Conservation (phyloP, 257 asterid species). For the Gardenia jasminoides region DNA sequence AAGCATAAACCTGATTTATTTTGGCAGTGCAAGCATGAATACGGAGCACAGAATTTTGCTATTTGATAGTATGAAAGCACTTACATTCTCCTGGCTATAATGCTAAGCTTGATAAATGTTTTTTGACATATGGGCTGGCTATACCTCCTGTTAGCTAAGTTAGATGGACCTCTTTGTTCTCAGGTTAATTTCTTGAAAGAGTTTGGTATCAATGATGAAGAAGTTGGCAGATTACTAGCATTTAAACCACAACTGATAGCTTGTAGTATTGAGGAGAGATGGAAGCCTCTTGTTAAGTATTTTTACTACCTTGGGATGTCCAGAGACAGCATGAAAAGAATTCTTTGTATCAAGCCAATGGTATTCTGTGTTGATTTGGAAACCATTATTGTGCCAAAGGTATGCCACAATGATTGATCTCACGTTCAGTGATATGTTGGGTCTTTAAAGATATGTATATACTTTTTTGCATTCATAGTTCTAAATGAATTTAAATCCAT, state of each 20-base stretch:
- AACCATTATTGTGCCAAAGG: conserved; percentile 80
- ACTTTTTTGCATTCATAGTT: not conserved
- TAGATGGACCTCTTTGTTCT: conserved; percentile 8
- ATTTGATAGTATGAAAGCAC: not conserved
- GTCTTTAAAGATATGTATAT: too few relatives aligned
- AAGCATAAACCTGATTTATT: not conserved
- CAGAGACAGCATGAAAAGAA: conserved; percentile 86
- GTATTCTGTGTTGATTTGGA: conserved; percentile 82
- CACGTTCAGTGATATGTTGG: too few relatives aligned
- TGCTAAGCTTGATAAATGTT: not conserved
- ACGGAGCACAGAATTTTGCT: not conserved
- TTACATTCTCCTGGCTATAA: not conserved
- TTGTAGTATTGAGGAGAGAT: conserved; percentile 82
- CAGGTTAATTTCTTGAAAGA: conserved; percentile 83
- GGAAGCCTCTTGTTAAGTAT: conserved; percentile 89
- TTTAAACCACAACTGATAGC: conserved; percentile 91
- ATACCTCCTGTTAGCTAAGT: conserved; percentile 1
- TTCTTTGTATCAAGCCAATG: conserved; percentile 71
- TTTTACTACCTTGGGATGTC: conserved; percentile 88
- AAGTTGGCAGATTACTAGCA: conserved; percentile 79
- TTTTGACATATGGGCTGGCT: not conserved
- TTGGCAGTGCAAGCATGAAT: not conserved
- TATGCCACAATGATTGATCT: conserved; percentile 26
- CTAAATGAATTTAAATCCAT: not conserved
- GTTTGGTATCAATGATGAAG: conserved; percentile 72